Base-by-base conservation (phyloP, 164 flowering plant genomes). In the Magnolia sinica region DNA sequence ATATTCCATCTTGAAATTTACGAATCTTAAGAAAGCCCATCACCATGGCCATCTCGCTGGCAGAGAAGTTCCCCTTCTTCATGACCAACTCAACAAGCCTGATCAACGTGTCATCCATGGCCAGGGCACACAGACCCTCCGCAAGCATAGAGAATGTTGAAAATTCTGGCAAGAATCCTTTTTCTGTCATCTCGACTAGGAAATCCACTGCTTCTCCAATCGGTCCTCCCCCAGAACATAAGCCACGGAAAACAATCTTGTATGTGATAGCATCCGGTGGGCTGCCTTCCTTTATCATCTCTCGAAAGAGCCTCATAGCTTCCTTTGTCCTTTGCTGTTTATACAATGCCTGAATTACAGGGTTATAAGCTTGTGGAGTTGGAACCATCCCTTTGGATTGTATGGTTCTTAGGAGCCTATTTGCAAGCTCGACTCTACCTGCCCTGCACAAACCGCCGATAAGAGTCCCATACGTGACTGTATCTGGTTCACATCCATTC, bases 201-300 rank as follows among this genome's bases (percentile, higher is more conserved):
- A 94, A 91, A 81, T 92, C 91, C 64, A 91, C 90, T 37, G 97
- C 97, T 81, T 94, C 95, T 72, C 83, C 85, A 59, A 94, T 90
- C 7, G 96, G 92, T 24, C 96, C 97, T 68, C 98, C 98, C 8
- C 96, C 87, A 10, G 84, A 81, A 76, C 95, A 91, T 10, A 94
- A 93, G 37, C 98, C 98, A 18, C 92, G 89, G 45, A 90, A 90
- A n/a, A 91, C 94, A 78, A 89, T 86, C 81, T 86, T 89, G 74
- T 91, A 88, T 2, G 96, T 79, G 45, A 90, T 22, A 20, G 89
- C 88, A 89, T 93, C 95, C 4, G 98, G 97, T 82, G 92, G 87
- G 29, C 85, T 85, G 65, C 86, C 87, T 68, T 86, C 91, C 76
- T 85, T 89, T 71, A 76, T 76, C 98, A 95, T 93, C 82, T 95